These are phyloP conservation scores for Mesembryanthemum crystallinum DNA, from an alignment of 148 eudicot genomes.

Conservation along the genomic window DNA sequence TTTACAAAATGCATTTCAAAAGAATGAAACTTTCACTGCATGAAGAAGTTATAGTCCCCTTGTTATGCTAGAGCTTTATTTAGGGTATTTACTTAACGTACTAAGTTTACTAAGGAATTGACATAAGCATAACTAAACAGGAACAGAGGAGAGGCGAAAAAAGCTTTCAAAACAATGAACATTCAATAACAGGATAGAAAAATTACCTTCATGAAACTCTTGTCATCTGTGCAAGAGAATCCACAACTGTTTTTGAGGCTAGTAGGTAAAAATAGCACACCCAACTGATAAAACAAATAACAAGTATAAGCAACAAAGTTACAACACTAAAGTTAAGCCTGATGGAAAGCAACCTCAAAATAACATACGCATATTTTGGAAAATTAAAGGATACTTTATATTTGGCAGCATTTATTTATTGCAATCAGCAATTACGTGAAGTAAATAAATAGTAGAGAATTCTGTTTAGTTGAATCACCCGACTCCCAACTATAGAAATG, in stretches of 20 bases:
- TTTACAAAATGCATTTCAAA: neutral
- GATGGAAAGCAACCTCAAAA: neutral
- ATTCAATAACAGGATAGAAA: neutral
- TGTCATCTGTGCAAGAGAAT: conserved; percentile 76
- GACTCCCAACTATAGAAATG: neutral
- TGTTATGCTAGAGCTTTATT: too few relatives aligned
- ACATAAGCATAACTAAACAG: too few relatives aligned
- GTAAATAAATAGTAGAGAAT: neutral
- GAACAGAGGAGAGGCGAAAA: too few relatives aligned
- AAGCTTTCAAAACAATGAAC: neutral
- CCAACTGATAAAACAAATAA: conserved; percentile 50
- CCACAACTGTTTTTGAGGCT: conserved; percentile 34
- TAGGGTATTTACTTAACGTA: too few relatives aligned
- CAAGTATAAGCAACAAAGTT: neutral
- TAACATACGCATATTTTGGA: neutral
- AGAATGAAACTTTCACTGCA: neutral
- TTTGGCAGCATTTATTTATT: neutral
- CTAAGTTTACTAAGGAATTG: too few relatives aligned
- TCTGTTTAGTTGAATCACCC: neutral
- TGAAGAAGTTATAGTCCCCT: too few relatives aligned
- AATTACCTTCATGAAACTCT: conserved; percentile 40
- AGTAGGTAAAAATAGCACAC: conserved; percentile 77
- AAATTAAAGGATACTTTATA: neutral
- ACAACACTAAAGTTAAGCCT: neutral
- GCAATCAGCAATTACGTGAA: neutral